Base-by-base conservation (phyloP, 176 grass and related monocot species). In the Oryza meyeriana region DNA sequence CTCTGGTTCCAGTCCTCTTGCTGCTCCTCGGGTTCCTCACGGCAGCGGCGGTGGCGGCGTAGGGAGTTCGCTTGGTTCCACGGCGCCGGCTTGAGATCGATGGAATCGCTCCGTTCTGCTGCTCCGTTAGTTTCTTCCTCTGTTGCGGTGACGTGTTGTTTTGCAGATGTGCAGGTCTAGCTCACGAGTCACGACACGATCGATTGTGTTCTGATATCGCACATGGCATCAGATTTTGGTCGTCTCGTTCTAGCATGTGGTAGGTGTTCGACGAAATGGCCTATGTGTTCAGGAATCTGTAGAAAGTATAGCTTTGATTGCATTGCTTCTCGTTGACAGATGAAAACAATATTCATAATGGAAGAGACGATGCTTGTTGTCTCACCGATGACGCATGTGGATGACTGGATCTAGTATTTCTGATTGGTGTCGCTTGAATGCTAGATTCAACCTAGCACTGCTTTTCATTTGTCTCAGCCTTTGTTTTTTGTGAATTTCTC, bases 1-100 rank as follows among this genome's bases (percentile, higher is more conserved):
- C 77, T 25, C 40, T 85, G 71, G 26, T 24, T 10, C 41, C 64
- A n/a, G 29, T 61, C 52, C 40, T n/a, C n/a, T n/a, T 89, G 12
- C 82, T 89, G 64, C 72, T 89, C 77, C 31, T 89, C 4, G 77
- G 71, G 64, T 71, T 85, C 70, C 82, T 89, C 34, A 12, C 57
- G 26, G 69, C 62, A 2, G 69, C 48, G 35, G 61, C 7, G 31
- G n/a, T 12, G 33, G 16, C n/a, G 18, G 40, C 68, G 8, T 34
- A 34, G 76, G 6, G 36, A 11, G 13, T 4, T 50, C 36, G 39
- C 28, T 67, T 32, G 13, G 47, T 70, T 55, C 31, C 50, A 36
- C 2, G 77, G 70, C n/a, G 39, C 30, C 6, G 50, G 50, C 50
- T n/a, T 55, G 50, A 55, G 67, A 72, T 59, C 5, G 8, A 72